Percentiles rank a stretch among this genome's conserved stretches.
phyloP scores from a whole-genome alignment of 441 rosid genomes.

The Manihot esculenta region DNA sequence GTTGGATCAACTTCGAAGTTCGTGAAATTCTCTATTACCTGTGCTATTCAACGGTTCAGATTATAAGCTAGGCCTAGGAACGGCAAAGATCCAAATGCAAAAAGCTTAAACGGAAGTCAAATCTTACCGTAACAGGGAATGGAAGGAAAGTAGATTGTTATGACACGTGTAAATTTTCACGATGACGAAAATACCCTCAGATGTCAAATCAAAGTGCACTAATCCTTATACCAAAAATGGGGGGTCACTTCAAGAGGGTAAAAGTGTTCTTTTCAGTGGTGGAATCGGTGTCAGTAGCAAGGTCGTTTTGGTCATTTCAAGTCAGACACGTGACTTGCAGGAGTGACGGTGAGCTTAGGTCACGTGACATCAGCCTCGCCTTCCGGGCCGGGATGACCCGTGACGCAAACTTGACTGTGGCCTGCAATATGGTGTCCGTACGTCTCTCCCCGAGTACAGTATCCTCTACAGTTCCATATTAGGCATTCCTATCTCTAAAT shows the following conservation, averaged over 20 bases:
- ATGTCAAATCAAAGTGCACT: slow-evolving; percentile 30
- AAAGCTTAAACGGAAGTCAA: slow-evolving; percentile 5
- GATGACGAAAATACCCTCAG: slow-evolving; percentile 23
- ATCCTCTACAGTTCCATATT: not conserved
- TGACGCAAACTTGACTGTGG: slow-evolving; percentile 12
- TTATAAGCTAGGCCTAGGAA: not conserved
- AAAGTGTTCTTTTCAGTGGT: slow-evolving; percentile 5
- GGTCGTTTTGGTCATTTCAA: slow-evolving; percentile 23
- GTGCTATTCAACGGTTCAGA: slow-evolving; percentile 1
- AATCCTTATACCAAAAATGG: slow-evolving; percentile 17
- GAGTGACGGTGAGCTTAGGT: slow-evolving; percentile 18
- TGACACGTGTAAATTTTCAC: not conserved
- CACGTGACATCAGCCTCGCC: slow-evolving; percentile 33
- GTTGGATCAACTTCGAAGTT: slow-evolving; percentile 10
- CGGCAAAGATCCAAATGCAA: not conserved
- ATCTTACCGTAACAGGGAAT: slow-evolving; percentile 18
- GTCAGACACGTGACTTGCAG: slow-evolving; percentile 24
- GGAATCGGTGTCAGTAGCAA: slow-evolving; percentile 19
- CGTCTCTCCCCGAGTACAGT: no score
- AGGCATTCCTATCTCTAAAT: not conserved
- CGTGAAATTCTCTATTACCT: not conserved
- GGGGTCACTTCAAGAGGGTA: slow-evolving; percentile 14
- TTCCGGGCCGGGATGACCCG: not conserved
- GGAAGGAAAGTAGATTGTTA: rapidly evolving
- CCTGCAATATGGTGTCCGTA: not conserved